Evolutionary conservation across 129 eudicot species (phyloP), one percentile per base, ranked within the genome.

Genomic region (Oenanthe sinensis): DNA sequence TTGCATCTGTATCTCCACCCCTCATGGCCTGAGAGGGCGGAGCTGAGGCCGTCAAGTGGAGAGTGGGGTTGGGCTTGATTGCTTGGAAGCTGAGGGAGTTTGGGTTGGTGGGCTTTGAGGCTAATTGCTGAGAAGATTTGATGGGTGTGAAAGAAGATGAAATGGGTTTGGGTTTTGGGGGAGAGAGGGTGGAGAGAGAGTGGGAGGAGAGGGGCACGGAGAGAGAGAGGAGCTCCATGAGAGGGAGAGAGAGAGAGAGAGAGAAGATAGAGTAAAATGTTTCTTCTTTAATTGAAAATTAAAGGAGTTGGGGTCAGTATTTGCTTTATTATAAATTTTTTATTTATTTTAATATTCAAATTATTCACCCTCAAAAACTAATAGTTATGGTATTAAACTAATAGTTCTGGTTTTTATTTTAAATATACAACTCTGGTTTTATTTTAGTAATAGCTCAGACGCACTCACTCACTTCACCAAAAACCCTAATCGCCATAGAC

Each of bases 1-100:
- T 90, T 4, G 85, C 97, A 67, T 93, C 97, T 14, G 89, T 76
- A 43, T 88, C 96, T 2, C 89, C 93, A 33, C 89, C 95, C 42
- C 96, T 78, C 92, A 86, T 86, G 28, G 97, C 94, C 48, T 97
- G 95, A 3, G 91, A 30, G 82, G 88, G 97, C 15, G 91, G 85
- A 6, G 90, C 78, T 49, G 97, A 86, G 0, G 76, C 49, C 13
- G 86, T 54, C 10, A 69, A 43, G 48, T 78, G 80, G 77, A 76
- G 79, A 0, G 82, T 80, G 42, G 79, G 42, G 1, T 20, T 45
- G 49, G 82, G 55, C n/a, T 65, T 74, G 43, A 63, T 49, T 77
- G 74, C 54, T 72, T 55, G 71, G 39, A 75, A 50, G 52, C 8
- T 19, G 74, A 70, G 83, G 6, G 13, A 20, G 3, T 22, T 73